Evolutionary conservation across 1,284 basidiomycete genomes (phyloP).

Genomic region (Ustilago lituana): DNA sequence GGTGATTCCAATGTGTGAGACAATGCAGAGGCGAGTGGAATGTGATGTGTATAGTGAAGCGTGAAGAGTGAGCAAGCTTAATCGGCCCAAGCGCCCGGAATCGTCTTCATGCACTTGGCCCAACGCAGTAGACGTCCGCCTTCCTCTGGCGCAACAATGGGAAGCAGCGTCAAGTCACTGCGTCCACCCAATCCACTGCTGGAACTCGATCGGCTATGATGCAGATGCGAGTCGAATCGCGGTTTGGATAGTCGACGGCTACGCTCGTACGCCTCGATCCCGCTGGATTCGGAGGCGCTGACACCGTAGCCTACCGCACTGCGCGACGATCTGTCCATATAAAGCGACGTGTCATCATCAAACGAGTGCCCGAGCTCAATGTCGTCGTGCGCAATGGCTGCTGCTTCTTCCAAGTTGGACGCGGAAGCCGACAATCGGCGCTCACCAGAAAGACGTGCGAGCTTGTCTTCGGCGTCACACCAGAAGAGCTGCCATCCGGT

Average conservation of each 20-base stretch:
- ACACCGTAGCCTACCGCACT: not conserved
- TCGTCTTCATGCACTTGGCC: slow-evolving; percentile 78
- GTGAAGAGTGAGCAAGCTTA: not conserved
- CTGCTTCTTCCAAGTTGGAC: slow-evolving; percentile 32
- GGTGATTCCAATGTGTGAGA: too few relatives aligned
- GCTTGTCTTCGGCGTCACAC: slow-evolving; percentile 91
- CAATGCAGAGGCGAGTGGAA: not conserved
- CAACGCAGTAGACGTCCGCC: slow-evolving; percentile 78
- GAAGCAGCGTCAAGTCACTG: slow-evolving; percentile 68
- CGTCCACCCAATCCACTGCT: slow-evolving; percentile 59
- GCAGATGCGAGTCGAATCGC: slow-evolving; percentile 49
- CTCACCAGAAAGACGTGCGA: slow-evolving; percentile 57
- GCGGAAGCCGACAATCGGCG: slow-evolving; percentile 40
- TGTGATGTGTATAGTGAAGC: not conserved
- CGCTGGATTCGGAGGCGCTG: slow-evolving; percentile 12
- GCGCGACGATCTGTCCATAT: not conserved
- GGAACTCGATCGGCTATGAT: slow-evolving; percentile 57
- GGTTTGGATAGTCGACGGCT: slow-evolving; percentile 57
- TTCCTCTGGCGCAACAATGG: slow-evolving; percentile 84
- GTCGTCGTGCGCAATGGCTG: slow-evolving; percentile 38
- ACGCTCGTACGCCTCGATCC: slow-evolving; percentile 35
- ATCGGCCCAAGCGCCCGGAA: slow-evolving; percentile 80
- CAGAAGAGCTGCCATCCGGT: slow-evolving; percentile 88
- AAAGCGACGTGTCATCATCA: slow-evolving; percentile 18
- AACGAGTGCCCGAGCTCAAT: slow-evolving; percentile 26